phyloP scores from a whole-genome alignment of 2,329 filamentous ascomycete genomes.

The Diplocarpon rosae region DNA sequence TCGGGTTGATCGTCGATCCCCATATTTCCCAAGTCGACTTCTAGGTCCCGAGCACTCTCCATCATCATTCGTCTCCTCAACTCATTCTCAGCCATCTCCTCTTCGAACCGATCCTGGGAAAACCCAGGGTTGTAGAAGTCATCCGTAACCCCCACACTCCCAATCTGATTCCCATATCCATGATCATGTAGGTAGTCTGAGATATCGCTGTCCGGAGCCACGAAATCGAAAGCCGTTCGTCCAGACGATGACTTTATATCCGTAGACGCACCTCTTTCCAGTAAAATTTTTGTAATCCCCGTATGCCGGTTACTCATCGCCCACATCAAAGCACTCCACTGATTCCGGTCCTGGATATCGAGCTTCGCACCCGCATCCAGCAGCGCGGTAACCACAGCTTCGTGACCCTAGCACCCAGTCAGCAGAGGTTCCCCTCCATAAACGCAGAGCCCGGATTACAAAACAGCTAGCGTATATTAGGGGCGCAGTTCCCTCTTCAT shows the following conservation, averaged over 20 bases:
- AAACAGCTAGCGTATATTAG: constrained; percentile 98
- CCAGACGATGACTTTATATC: constrained; percentile 92
- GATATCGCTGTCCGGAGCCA: constrained; percentile 90
- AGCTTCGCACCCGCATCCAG: constrained; percentile 80
- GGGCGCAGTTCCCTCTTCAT: constrained; percentile 92
- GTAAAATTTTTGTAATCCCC: constrained; percentile 79
- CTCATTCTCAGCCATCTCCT: constrained; percentile 94
- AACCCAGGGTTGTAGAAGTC: constrained; percentile 94
- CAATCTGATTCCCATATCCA: constrained; percentile 65
- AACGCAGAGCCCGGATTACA: constrained; percentile 38
- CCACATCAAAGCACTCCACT: constrained; percentile 99
- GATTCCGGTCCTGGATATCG: constrained; percentile 87
- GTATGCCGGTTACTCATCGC: constrained; percentile 98
- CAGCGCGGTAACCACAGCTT: constrained; percentile 73
- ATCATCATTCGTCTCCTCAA: constrained; percentile 97
- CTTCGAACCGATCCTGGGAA: constrained; percentile 87
- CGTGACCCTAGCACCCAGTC: constrained; percentile 55
- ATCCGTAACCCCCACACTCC: constrained; percentile 65
- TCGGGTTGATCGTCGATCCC: constrained; percentile 94
- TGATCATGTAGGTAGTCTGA: constrained; percentile 91
- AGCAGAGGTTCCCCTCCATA: constrained; percentile 4
- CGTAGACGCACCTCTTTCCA: constrained; percentile 90
- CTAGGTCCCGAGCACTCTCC: constrained; percentile 92
- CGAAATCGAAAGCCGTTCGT: constrained; percentile 90
- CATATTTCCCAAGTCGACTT: constrained; percentile 91